phyloP scores from a whole-genome alignment of 2,329 filamentous ascomycete genomes.

The Penicillium sp. region DNA sequence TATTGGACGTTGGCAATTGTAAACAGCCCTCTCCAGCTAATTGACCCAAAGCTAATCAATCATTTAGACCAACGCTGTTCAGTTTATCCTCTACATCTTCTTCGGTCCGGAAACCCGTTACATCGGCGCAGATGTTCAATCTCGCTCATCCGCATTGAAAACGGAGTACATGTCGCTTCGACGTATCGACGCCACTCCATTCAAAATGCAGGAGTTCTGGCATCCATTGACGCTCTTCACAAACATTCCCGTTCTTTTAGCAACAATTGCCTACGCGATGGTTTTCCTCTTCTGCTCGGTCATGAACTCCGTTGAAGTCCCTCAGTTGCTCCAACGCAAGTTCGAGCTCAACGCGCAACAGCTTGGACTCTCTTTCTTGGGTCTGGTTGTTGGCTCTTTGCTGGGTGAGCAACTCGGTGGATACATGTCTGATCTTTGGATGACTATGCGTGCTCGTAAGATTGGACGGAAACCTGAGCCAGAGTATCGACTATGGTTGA shows the following conservation, averaged over 20 bases:
- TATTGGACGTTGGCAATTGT: slow-evolving; percentile 61
- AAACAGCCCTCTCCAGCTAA: slow-evolving; percentile 22
- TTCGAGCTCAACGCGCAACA: slow-evolving; percentile 61
- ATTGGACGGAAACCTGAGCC: slow-evolving; percentile 45
- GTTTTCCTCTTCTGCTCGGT: slow-evolving; percentile 58
- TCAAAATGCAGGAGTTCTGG: slow-evolving; percentile 52
- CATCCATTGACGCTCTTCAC: slow-evolving; percentile 51
- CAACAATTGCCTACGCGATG: slow-evolving; percentile 57
- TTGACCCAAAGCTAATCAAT: neutral
- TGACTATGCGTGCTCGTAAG: slow-evolving; percentile 43
- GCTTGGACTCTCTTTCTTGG: slow-evolving; percentile 60
- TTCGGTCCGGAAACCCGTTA: slow-evolving; percentile 58
- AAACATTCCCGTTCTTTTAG: slow-evolving; percentile 52
- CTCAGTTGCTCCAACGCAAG: slow-evolving; percentile 57
- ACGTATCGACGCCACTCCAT: slow-evolving; percentile 54
- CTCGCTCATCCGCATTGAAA: slow-evolving; percentile 38
- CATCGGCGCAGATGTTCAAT: slow-evolving; percentile 26
- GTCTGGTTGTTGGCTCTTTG: slow-evolving; percentile 59
- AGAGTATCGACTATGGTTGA: slow-evolving; percentile 60
- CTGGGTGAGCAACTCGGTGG: slow-evolving; percentile 63
- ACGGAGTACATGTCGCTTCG: slow-evolving; percentile 46
- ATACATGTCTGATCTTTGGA: slow-evolving; percentile 57
- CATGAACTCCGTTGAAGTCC: slow-evolving; percentile 60
- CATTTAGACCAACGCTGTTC: slow-evolving; percentile 53
- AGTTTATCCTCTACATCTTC: slow-evolving; percentile 58